Percentiles rank a stretch among this genome's conserved stretches.
Evolutionary conservation across 1,284 basidiomycete genomes (phyloP).

Genomic region (Chiua sp.): DNA sequence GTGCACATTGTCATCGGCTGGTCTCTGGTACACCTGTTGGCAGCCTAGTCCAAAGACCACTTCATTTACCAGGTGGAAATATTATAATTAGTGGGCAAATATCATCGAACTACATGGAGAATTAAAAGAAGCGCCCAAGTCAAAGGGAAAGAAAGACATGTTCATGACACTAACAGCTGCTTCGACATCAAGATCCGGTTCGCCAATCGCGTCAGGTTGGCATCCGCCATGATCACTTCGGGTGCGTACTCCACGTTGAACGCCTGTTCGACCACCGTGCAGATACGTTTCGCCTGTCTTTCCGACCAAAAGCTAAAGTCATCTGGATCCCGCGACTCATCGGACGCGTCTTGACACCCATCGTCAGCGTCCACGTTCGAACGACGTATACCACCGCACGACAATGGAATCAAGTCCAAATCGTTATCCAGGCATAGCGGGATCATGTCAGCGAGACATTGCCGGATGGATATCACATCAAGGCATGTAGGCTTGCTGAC

Average conservation of each 20-base stretch:
- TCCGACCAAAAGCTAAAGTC: constrained; percentile 96
- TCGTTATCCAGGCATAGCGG: constrained; percentile 88
- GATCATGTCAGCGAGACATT: constrained; percentile 77
- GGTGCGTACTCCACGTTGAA: constrained; percentile 89
- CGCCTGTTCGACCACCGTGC: constrained; percentile 74
- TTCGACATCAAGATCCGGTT: constrained; percentile 85
- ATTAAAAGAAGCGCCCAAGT: not conserved
- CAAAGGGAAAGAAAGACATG: not conserved
- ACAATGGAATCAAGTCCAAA: constrained; percentile 79
- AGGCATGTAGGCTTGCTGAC: constrained; percentile 70
- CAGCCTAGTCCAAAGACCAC: too few species aligned
- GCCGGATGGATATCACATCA: constrained; percentile 68
- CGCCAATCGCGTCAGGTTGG: constrained; percentile 85
- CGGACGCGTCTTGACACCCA: constrained; percentile 32
- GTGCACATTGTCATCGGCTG: too few species aligned
- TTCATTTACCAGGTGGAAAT: too few species aligned
- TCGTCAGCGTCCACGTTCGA: constrained; percentile 15
- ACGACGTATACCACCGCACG: constrained; percentile 54
- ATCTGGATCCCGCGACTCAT: constrained; percentile 73
- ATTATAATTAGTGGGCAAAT: too few species aligned
- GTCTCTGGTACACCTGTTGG: too few species aligned
- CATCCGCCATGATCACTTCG: constrained; percentile 93
- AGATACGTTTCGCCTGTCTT: constrained; percentile 88
- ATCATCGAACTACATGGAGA: too few species aligned
- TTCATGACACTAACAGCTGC: constrained; percentile 50